These are phyloP conservation scores for Gossypium ekmanianum DNA, from an alignment of 345 rosid species.

Conservation along the genomic window DNA sequence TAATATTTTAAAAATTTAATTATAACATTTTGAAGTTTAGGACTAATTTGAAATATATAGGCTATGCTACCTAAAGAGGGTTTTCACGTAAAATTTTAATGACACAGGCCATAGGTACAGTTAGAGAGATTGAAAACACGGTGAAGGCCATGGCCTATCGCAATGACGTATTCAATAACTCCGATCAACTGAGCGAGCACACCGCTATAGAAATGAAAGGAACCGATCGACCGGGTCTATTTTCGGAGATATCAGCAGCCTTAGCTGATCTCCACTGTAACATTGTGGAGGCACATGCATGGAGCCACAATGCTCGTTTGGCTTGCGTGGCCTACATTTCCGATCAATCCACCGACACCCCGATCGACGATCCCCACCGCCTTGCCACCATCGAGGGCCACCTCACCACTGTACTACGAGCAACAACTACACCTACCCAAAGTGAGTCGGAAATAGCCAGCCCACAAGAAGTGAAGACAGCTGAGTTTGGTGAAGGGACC, in stretches of 20 bases:
- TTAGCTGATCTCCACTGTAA: constrained; percentile 59
- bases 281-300: constrained; percentile 65
- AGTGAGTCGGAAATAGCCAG: constrained; percentile 25
- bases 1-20: no score
- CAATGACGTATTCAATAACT: constrained; percentile 18
- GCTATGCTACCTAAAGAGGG: no score
- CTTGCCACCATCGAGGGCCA: constrained; percentile 58
- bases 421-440: constrained; percentile 24
- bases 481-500: constrained; percentile 40
- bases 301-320: constrained; percentile 72
- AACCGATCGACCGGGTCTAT: constrained; percentile 63
- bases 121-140: constrained; percentile 38
- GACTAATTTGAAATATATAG: no score
- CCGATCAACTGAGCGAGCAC: constrained; percentile 36
- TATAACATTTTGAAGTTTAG: no score
- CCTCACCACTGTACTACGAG: constrained; percentile 54
- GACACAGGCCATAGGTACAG: constrained; percentile 53
- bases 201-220: constrained; percentile 68
- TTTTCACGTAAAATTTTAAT: neutral
- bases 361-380: constrained; percentile 55
- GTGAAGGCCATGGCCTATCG: constrained; percentile 17
- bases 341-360: constrained; percentile 44
- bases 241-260: constrained; percentile 73
- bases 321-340: constrained; percentile 67
- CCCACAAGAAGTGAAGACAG: constrained; percentile 37